Percentiles rank a stretch among this genome's conserved stretches.
Evolutionary conservation across 441 rosid species (phyloP).

Genomic region (Gossypium trilobum): DNA sequence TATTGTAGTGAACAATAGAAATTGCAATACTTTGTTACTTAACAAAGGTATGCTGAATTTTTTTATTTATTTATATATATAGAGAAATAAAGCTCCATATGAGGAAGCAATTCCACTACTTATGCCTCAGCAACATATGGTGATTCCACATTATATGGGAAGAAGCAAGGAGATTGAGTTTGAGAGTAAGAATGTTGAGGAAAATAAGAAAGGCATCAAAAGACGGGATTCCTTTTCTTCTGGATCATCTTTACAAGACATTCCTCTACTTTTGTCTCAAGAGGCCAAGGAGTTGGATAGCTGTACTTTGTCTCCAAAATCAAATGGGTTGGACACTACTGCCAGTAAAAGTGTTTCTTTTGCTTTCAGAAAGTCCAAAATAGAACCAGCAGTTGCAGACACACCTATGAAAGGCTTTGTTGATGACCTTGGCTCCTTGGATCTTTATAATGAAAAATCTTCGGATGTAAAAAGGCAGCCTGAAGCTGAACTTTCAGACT

Average conservation of each 20-base stretch:
- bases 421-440: conserved; percentile 49
- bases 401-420: conserved; percentile 83
- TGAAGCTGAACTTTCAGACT: conserved; percentile 32
- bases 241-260: conserved; percentile 70
- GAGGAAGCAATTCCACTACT: conserved; percentile 94
- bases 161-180: conserved; percentile 23
- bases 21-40: background rate
- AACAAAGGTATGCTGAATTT: conserved; percentile 8
- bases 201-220: conserved; percentile 32
- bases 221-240: conserved; percentile 75
- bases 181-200: conserved; percentile 33
- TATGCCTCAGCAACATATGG: conserved; percentile 99
- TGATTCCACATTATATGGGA: conserved; percentile 93
- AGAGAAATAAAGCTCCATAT: conserved; percentile 92
- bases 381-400: conserved; percentile 43
- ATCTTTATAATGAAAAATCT: conserved; percentile 30
- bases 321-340: conserved; percentile 30
- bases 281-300: conserved; percentile 49
- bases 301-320: conserved; percentile 33
- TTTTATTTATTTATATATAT: conserved; percentile 10
- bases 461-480: conserved; percentile 27
- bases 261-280: conserved; percentile 87
- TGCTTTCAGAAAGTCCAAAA: conserved; percentile 49
- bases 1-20: background rate
- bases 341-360: conserved; percentile 45